These are phyloP conservation scores for Tetratostichococcus sp. DNA, from an alignment of 139 green algal species.

Conservation along the genomic window DNA sequence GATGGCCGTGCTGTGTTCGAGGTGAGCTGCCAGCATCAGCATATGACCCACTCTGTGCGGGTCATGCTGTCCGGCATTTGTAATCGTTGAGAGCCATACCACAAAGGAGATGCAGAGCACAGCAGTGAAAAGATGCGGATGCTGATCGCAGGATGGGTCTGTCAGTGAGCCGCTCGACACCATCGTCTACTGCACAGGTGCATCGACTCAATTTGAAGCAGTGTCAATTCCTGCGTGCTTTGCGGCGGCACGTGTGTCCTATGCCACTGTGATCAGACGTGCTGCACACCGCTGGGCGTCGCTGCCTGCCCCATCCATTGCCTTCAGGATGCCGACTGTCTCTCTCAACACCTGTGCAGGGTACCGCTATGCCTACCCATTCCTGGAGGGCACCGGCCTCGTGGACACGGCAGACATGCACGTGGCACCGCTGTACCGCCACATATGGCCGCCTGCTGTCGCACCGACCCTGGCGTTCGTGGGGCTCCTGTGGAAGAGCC, in stretches of 20 bases:
- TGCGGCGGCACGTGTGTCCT: too few species aligned
- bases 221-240: neutral
- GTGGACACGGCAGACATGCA: slow-evolving; percentile 35
- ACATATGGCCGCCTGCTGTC: slow-evolving; percentile 54
- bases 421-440: slow-evolving; percentile 57
- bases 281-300: too few species aligned
- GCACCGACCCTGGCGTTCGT: slow-evolving; percentile 66
- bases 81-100: too few species aligned
- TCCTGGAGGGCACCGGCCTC: slow-evolving; percentile 40
- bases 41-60: too few species aligned
- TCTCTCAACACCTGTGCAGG: too few species aligned
- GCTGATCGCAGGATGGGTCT: slow-evolving; percentile 34
- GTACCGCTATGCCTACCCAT: slow-evolving; percentile 66
- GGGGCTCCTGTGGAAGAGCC: slow-evolving; percentile 67
- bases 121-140: too few species aligned
- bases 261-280: too few species aligned
- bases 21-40: too few species aligned
- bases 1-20: slow-evolving; percentile 18
- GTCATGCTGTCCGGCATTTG: too few species aligned
- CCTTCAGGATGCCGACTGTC: too few species aligned
- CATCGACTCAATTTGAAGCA: neutral
- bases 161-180: slow-evolving; percentile 35
- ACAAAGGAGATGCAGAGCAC: too few species aligned
- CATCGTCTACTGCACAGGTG: slow-evolving; percentile 68
- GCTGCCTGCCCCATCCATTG: too few species aligned